phyloP scores from a whole-genome alignment of 2,329 filamentous ascomycete species.

The Botrytis deweyae region DNA sequence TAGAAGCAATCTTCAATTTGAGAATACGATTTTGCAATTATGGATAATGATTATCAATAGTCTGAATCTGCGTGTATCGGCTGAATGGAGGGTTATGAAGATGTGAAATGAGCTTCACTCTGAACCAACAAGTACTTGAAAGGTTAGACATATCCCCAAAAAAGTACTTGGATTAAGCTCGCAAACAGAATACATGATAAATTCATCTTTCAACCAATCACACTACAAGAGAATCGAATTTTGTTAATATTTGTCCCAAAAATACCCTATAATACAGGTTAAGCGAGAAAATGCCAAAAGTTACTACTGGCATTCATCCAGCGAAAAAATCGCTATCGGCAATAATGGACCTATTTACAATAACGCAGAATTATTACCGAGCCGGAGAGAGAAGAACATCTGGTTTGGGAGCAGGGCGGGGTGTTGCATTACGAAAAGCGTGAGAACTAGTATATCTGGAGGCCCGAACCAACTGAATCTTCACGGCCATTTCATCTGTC shows the following conservation, averaged over 20 bases:
- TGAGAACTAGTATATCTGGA: neutral
- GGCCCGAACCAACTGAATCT: neutral
- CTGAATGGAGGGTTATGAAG: neutral
- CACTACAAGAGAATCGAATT: too few species aligned
- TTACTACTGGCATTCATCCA: neutral
- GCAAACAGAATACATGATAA: too few species aligned
- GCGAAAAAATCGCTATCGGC: neutral
- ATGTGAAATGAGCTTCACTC: neutral
- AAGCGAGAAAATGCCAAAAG: neutral
- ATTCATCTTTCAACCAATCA: too few species aligned
- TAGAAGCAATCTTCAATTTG: neutral
- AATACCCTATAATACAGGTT: neutral
- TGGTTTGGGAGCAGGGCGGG: accelerated
- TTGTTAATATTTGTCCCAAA: too few species aligned
- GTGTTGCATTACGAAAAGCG: neutral
- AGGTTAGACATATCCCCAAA: neutral
- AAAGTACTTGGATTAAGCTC: too few species aligned
- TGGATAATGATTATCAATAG: neutral
- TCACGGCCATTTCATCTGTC: neutral
- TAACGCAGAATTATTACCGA: neutral
- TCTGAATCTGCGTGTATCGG: neutral
- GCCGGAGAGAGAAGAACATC: accelerated
- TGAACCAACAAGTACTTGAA: neutral
- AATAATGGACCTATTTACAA: neutral
- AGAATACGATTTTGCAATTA: neutral